These are phyloP conservation scores for Leccinum aurantiacum DNA, from an alignment of 768 basidiomycete species.

Conservation along the genomic window DNA sequence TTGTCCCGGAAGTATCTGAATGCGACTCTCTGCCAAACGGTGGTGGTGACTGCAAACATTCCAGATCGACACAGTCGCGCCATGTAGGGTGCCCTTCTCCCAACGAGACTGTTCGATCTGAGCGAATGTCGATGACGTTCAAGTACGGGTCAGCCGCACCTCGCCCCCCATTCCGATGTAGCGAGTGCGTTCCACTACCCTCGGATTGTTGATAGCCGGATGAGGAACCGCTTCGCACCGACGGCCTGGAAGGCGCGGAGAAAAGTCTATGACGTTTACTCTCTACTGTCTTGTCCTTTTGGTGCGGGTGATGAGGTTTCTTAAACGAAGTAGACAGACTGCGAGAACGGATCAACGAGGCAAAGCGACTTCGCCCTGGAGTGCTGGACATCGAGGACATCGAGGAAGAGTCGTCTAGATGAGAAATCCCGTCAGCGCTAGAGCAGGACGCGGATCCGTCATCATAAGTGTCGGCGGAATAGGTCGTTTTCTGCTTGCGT, in stretches of 20 bases:
- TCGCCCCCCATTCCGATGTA: background rate
- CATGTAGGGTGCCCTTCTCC: background rate
- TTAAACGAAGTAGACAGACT: slow-evolving; percentile 7
- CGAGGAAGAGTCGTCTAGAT: slow-evolving; percentile 18
- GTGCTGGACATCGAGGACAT: slow-evolving; percentile 5
- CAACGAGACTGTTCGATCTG: background rate
- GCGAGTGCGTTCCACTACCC: background rate
- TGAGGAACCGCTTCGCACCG: background rate
- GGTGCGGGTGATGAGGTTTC: slow-evolving; percentile 7
- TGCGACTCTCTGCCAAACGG: slow-evolving; percentile 4
- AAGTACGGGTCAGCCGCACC: background rate
- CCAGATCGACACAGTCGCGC: background rate
- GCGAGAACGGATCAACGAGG: slow-evolving; percentile 18
- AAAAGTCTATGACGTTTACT: slow-evolving; percentile 20
- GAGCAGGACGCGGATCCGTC: slow-evolving; percentile 18
- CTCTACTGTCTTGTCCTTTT: slow-evolving; percentile 5
- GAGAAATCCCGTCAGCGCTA: slow-evolving; percentile 7
- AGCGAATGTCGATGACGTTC: slow-evolving; percentile 27
- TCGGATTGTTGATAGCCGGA: background rate
- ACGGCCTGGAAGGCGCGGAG: slow-evolving; percentile 11
- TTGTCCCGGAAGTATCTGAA: slow-evolving; percentile 23
- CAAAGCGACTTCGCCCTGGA: slow-evolving; percentile 10
- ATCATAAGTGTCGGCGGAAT: slow-evolving; percentile 13
- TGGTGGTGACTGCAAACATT: slow-evolving; percentile 9
- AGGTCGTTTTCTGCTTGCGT: slow-evolving; percentile 17